Conservation (phyloP, 164 flowering plant species). For the Umbilicus rupestris region DNA sequence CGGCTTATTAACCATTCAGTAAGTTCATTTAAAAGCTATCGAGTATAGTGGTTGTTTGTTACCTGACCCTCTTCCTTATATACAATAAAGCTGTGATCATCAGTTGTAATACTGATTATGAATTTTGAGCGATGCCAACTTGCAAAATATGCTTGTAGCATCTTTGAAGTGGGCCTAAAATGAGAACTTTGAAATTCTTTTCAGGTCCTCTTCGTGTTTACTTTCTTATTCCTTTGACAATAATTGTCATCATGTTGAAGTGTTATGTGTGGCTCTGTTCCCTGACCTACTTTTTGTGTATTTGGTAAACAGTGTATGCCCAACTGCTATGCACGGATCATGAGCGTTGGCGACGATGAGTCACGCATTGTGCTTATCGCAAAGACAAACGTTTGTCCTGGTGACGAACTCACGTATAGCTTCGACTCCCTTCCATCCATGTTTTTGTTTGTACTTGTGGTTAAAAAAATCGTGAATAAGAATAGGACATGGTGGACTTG, state of each 20-base stretch:
- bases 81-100: not conserved
- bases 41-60: not conserved
- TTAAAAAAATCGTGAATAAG: not conserved
- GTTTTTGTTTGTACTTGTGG: not conserved
- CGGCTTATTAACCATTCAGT: slow-evolving; percentile 94
- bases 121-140: no score
- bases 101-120: no score
- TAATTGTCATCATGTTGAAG: not conserved
- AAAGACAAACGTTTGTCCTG: slow-evolving; percentile 67
- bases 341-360: slow-evolving; percentile 78
- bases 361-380: slow-evolving; percentile 90
- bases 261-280: not conserved
- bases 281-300: not conserved
- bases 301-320: slow-evolving; percentile 68
- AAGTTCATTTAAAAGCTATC: slow-evolving; percentile 18
- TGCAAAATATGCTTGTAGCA: no score
- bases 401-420: slow-evolving; percentile 85
- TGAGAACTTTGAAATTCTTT: not conserved
- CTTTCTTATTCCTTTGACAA: not conserved
- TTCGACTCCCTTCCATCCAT: not conserved
- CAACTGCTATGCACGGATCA: slow-evolving; percentile 92
- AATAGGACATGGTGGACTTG: not conserved
- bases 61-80: not conserved
- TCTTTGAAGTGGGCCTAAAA: not conserved
- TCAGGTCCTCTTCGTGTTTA: not conserved